Evolutionary conservation across 2,329 filamentous ascomycete species (phyloP), one percentile per base, ranked within the genome.

Genomic region (Cercospora nicotianae): DNA sequence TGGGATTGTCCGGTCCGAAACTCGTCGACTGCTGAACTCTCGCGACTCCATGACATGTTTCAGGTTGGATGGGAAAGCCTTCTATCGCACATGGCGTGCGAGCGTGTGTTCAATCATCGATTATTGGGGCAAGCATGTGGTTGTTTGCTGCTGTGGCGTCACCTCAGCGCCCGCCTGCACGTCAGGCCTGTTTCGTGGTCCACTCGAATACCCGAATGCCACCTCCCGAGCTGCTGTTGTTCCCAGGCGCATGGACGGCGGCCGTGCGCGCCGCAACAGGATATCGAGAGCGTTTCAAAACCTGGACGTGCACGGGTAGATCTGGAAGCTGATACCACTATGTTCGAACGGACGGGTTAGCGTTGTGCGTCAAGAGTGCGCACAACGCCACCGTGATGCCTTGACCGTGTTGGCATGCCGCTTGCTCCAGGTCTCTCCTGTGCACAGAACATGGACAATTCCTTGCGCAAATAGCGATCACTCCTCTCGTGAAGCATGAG

Each of bases 131-230:
- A 33, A 55, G 20, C 63, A 36, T 63, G 26, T 51, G 39, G 57
- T 65, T 73, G 69, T 72, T 71, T 71, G 70, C 70, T 69, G 36
- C 59, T 63, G 60, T 48, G 28, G 60, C 64, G 65, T 16, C 10
- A 59, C 26, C 28, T 60, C 67, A 60, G 51, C 39, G 42, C n/a
- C n/a, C 30, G 42, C 60, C 66, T 62, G 64, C 63, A 67, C 63
- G 62, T 66, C 65, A 70, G 57, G 65, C 68, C 65, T 63, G 65
- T 66, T 70, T 70, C 60, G 68, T 51, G 51, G 36, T 58, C 42
- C 62, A 60, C 60, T 63, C 39, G 65, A 59, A 65, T 28, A 48
- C 62, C 60, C 57, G 57, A 60, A 64, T 59, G 69, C 69, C 62
- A 64, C 48, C 26, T 68, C 31, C 65, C 69, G 64, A 51, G 31